Conservation (phyloP, 768 basidiomycete genomes). For the Aureoboletus auriporus region DNA sequence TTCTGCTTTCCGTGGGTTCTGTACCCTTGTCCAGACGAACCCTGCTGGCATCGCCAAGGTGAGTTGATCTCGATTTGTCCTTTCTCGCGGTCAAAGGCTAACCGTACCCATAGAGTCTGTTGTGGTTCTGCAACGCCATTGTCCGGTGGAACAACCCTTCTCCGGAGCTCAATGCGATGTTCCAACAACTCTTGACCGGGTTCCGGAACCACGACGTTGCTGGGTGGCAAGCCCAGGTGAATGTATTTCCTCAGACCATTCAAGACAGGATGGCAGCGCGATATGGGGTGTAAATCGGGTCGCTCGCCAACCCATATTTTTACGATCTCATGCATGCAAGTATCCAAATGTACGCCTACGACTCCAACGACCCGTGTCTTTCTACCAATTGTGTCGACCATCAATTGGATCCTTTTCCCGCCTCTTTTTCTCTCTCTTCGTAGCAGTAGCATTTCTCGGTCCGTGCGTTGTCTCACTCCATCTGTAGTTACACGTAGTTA, state of each 20-base stretch:
- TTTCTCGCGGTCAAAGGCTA: background rate
- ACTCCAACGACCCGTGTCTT: conserved; percentile 12
- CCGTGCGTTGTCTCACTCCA: conserved; percentile 23
- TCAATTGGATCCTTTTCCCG: conserved; percentile 19
- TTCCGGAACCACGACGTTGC: conserved; percentile 86
- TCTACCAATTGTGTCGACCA: conserved; percentile 28
- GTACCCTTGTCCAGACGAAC: conserved; percentile 92
- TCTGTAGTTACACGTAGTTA: conserved; percentile 31
- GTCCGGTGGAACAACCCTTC: conserved; percentile 94
- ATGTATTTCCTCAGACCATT: conserved; percentile 82
- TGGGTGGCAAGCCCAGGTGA: conserved; percentile 82
- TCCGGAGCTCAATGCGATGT: conserved; percentile 88
- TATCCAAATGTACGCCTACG: conserved; percentile 9
- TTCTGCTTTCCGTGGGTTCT: conserved; percentile 96
- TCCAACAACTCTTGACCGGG: conserved; percentile 81
- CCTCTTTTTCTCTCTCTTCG: conserved; percentile 7
- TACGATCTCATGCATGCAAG: conserved; percentile 11
- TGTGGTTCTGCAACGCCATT: conserved; percentile 99
- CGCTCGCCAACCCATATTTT: conserved; percentile 2
- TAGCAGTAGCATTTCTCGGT: conserved; percentile 24
- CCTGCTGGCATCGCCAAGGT: conserved; percentile 93
- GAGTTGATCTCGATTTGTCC: conserved; percentile 21
- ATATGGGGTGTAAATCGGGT: conserved; percentile 67
- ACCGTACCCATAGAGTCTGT: conserved; percentile 58
- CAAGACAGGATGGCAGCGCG: conserved; percentile 82